Conservation (phyloP, 768 basidiomycete species). For the Russula compacta region DNA sequence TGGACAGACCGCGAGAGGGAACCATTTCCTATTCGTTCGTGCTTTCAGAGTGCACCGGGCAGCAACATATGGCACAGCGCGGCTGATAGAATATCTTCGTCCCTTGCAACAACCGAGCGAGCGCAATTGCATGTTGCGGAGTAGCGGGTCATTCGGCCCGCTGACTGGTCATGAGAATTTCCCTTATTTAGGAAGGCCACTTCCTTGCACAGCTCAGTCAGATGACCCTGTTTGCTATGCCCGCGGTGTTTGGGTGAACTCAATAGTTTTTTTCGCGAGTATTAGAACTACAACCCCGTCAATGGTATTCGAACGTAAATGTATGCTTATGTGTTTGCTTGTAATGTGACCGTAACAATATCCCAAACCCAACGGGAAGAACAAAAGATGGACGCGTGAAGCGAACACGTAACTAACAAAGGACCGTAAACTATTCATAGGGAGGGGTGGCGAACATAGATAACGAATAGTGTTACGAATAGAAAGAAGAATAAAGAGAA, state of each 20-base stretch:
- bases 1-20: neutral
- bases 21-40: too few species aligned
- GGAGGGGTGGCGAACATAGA: neutral
- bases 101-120: too few species aligned
- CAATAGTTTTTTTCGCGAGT: neutral
- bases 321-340: constrained; percentile 10
- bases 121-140: too few species aligned
- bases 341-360: constrained; percentile 12
- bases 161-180: too few species aligned
- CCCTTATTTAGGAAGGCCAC: neutral
- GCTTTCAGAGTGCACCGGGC: too few species aligned
- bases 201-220: neutral
- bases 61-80: too few species aligned
- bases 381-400: neutral
- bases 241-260: neutral
- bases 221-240: neutral
- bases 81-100: too few species aligned
- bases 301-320: constrained; percentile 8
- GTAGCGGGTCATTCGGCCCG: too few species aligned
- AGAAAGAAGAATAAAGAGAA: neutral
- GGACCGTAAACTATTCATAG: constrained; percentile 2
- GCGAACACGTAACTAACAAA: constrained; percentile 8
- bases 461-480: constrained; percentile 17
- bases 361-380: constrained; percentile 12
- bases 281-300: constrained; percentile 16